Conservation (phyloP, 495 filamentous ascomycete species). For the Trichoderma asperelloides region DNA sequence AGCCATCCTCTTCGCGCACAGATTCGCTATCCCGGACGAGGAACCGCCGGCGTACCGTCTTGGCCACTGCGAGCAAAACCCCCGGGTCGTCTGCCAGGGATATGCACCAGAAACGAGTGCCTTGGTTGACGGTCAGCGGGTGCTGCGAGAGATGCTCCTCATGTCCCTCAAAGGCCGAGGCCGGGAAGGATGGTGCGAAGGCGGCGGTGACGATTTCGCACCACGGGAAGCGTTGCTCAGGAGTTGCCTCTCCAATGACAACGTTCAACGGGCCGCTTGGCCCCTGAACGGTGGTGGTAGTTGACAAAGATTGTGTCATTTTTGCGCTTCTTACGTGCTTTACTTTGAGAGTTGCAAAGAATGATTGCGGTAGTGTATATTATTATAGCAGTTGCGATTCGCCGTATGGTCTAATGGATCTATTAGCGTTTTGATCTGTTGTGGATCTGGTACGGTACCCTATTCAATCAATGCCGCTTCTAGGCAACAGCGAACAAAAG, state of each 20-base stretch:
- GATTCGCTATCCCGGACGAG: slow-evolving; percentile 1
- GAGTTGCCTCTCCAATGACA: background rate
- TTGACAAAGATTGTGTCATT: background rate
- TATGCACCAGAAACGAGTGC: slow-evolving; percentile 15
- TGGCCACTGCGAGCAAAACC: slow-evolving; percentile 5
- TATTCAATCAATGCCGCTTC: no score
- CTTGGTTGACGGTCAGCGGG: background rate
- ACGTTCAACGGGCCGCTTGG: background rate
- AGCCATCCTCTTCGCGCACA: slow-evolving; percentile 17
- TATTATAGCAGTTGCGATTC: no score
- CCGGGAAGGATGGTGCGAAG: background rate
- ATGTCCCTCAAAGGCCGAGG: background rate
- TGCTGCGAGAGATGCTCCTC: background rate
- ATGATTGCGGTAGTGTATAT: no score
- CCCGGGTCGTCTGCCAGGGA: slow-evolving; percentile 10
- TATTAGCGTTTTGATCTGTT: no score
- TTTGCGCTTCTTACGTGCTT: background rate
- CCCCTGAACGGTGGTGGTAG: background rate
- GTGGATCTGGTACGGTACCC: no score
- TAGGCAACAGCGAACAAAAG: no score
- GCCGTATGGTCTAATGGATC: no score
- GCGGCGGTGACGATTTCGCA: background rate
- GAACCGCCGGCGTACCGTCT: background rate
- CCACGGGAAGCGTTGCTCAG: background rate
- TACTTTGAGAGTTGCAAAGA: no score